Conservation (phyloP, 2,329 filamentous ascomycete genomes). For the Aurifilum marmelostoma region DNA sequence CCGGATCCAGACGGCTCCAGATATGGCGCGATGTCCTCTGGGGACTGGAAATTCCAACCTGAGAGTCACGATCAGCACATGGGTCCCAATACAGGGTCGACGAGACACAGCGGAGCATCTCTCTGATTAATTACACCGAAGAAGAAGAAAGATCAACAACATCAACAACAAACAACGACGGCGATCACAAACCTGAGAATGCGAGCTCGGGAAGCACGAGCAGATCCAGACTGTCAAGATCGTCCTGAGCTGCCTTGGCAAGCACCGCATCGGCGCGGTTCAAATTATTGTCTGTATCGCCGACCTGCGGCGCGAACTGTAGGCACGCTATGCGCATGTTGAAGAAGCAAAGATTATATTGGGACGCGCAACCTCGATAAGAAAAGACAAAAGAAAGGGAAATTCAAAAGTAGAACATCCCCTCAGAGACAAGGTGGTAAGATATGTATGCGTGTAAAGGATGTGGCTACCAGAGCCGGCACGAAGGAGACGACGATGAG, state of each 20-base stretch:
- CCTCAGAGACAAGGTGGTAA: background rate
- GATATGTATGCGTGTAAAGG: background rate
- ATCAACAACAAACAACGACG: background rate
- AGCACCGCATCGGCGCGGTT: slow-evolving; percentile 68
- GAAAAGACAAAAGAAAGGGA: background rate
- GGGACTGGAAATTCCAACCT: slow-evolving; percentile 78
- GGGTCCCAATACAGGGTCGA: background rate
- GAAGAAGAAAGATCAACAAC: too few relatives aligned
- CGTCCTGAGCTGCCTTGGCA: slow-evolving; percentile 50
- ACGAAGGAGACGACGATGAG: background rate
- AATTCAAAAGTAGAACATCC: too few relatives aligned
- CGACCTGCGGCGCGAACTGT: slow-evolving; percentile 73
- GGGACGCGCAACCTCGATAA: background rate
- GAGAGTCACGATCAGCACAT: background rate
- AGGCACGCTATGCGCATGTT: slow-evolving; percentile 70
- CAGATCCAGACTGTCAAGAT: slow-evolving; percentile 68
- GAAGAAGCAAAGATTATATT: background rate
- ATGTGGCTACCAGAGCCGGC: background rate
- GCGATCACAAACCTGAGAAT: slow-evolving; percentile 61
- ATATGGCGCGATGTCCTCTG: slow-evolving; percentile 68
- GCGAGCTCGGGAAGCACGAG: slow-evolving; percentile 77
- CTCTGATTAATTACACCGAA: background rate
- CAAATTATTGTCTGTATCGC: slow-evolving; percentile 71
- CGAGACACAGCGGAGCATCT: too few relatives aligned
- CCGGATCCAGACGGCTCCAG: slow-evolving; percentile 70